These are phyloP conservation scores for Coemansia sp. DNA, from an alignment of 192 early-diverging fungal genomes.

Conservation along the genomic window DNA sequence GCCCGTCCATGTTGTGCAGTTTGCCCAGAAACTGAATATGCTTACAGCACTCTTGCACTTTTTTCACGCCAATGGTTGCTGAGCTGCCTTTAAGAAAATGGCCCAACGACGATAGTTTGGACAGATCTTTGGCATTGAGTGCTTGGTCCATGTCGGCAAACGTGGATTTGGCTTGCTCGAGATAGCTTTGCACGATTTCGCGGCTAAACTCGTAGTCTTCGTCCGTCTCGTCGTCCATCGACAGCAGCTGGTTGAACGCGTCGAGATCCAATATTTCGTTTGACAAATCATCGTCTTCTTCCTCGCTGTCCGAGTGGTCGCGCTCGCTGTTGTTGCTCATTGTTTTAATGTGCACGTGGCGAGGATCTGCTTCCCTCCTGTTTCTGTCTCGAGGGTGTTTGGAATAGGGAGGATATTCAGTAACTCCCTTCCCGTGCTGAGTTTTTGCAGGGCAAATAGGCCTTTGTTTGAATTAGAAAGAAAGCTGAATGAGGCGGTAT, in stretches of 20 bases:
- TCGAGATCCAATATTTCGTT: constrained; percentile 72
- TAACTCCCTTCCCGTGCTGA: neutral
- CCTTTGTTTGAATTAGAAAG: neutral
- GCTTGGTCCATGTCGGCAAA: constrained; percentile 74
- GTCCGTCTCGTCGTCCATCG: constrained; percentile 92
- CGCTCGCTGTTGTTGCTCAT: constrained; percentile 9
- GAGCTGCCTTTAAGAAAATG: constrained; percentile 94
- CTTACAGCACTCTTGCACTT: constrained; percentile 80
- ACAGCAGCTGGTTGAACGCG: constrained; percentile 86
- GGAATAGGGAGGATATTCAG: neutral
- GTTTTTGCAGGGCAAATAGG: too few relatives aligned
- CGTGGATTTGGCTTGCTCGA: constrained; percentile 79
- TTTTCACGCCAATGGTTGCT: constrained; percentile 77
- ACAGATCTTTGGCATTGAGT: constrained; percentile 60
- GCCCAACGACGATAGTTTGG: constrained; percentile 72
- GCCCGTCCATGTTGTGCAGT: constrained; percentile 39
- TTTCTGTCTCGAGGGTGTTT: neutral
- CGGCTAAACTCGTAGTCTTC: constrained; percentile 76
- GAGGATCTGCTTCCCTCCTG: neutral
- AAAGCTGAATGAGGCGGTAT: neutral
- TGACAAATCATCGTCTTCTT: constrained; percentile 35
- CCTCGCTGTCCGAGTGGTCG: neutral
- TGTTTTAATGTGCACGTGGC: neutral
- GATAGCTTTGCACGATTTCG: constrained; percentile 75
- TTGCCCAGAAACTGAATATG: constrained; percentile 85